These are phyloP conservation scores for Solanum chaucha DNA, from an alignment of 257 asterid species.

Conservation along the genomic window DNA sequence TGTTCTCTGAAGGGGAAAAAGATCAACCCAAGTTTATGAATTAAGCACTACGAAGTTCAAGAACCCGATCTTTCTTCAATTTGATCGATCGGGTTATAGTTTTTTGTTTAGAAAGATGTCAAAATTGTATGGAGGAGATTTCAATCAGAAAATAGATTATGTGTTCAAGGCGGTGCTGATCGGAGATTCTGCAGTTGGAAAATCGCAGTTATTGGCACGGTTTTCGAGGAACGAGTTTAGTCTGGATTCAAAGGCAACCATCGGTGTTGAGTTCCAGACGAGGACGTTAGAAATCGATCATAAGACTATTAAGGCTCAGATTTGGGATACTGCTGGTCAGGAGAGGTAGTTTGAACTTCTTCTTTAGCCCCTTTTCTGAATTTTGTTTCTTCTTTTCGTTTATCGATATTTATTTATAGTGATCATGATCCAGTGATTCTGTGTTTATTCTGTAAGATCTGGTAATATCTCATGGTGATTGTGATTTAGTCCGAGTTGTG, in stretches of 20 bases:
- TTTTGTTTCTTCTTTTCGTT: background rate
- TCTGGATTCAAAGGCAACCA: slow-evolving; percentile 67
- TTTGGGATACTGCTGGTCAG: slow-evolving; percentile 94
- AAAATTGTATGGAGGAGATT: slow-evolving; percentile 41
- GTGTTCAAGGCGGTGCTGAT: slow-evolving; percentile 67
- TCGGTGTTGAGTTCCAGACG: slow-evolving; percentile 80
- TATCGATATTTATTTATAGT: background rate
- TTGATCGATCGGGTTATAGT: background rate
- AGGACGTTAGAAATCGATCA: slow-evolving; percentile 52
- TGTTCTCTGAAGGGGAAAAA: background rate
- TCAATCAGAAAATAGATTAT: slow-evolving; percentile 56
- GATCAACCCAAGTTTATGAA: background rate
- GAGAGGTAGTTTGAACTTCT: slow-evolving; percentile 35
- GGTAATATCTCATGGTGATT: background rate
- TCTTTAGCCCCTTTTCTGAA: background rate
- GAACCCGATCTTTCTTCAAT: background rate
- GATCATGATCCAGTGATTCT: background rate
- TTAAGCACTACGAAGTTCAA: background rate
- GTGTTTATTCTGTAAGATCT: background rate
- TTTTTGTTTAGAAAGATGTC: slow-evolving; percentile 24
- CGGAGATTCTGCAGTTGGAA: slow-evolving; percentile 84
- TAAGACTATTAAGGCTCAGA: slow-evolving; percentile 72
- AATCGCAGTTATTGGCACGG: slow-evolving; percentile 73
- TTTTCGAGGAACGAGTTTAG: slow-evolving; percentile 65
- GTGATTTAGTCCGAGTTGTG: background rate